A percentile compares a stretch with the other conserved stretches of the same genome.
Evolutionary conservation across 192 early-diverging fungal species (phyloP).

Genomic region (Coemansia brasiliensis): DNA sequence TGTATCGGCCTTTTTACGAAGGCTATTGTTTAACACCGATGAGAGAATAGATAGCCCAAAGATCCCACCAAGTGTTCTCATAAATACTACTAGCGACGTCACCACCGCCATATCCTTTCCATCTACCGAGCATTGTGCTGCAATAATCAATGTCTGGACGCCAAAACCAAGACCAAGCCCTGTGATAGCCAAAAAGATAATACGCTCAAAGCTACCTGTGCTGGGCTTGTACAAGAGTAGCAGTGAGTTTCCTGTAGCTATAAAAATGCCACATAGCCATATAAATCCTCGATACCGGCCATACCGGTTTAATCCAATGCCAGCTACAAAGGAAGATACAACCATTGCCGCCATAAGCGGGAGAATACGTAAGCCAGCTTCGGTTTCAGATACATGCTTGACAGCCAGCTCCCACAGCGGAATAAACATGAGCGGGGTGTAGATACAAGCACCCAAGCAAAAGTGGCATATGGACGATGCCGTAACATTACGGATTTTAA

Average conservation of each 20-base stretch:
- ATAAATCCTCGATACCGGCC: constrained; percentile 65
- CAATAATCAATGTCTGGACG: constrained; percentile 72
- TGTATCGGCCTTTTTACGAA: constrained; percentile 21
- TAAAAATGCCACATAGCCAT: constrained; percentile 63
- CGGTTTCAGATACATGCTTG: constrained; percentile 59
- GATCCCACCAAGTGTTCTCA: constrained; percentile 64
- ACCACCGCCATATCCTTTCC: constrained; percentile 64
- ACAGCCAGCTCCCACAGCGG: constrained; percentile 64
- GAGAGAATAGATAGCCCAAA: constrained; percentile 62
- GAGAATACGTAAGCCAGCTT: constrained; percentile 71
- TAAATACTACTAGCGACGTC: constrained; percentile 65
- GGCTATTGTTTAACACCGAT: constrained; percentile 64
- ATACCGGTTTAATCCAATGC: constrained; percentile 57
- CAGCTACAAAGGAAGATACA: constrained; percentile 63
- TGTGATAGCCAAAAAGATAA: constrained; percentile 65
- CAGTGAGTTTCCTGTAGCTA: constrained; percentile 66
- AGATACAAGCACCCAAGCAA: constrained; percentile 50
- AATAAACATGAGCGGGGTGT: constrained; percentile 64
- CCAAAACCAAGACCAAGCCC: constrained; percentile 79
- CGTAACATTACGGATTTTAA: constrained; percentile 55
- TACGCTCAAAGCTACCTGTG: constrained; percentile 56
- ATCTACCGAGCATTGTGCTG: constrained; percentile 66
- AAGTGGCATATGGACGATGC: constrained; percentile 32
- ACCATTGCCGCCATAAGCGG: constrained; percentile 74
- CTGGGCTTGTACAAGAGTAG: constrained; percentile 57